Base-by-base conservation (phyloP, 177 flowering plant genomes). In the Vitis hybrid region DNA sequence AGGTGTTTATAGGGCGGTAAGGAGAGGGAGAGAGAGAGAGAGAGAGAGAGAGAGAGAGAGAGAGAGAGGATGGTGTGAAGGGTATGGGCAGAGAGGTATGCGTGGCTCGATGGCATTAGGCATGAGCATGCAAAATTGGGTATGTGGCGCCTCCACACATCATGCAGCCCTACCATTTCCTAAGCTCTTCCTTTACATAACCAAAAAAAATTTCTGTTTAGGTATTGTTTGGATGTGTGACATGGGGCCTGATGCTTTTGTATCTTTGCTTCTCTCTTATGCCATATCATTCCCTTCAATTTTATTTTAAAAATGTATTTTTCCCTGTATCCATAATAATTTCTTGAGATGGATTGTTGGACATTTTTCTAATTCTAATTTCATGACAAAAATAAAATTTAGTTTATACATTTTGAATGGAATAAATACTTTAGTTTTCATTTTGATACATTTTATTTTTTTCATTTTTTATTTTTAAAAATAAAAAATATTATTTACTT, bases 21-120 rank as follows among this genome's bases (percentile, higher is more conserved):
- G 52, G 68, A 66, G 32, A 51, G n/a, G 30, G 58, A 58, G 68
- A 66, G 0, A 0, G n/a, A n/a, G 32, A 62, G 27, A 11, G 74
- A 46, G 55, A 53, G 60, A 64, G 62, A 46, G 32, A 62, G 27
- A 11, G 74, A 46, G 55, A 53, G 60, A 64, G 62, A 46, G 18
- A 18, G 18, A 18, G 18, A 18, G 18, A 18, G 60, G 60, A 55
- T 46, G 58, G 12, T 51, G 14, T 14, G 24, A 2, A 11, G 56
- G 83, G 90, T 62, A 80, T 82, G 86, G 87, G 86, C 66, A 52
- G 50, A 51, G 75, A 71, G 32, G 67, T 24, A 63, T 85, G 88
- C 92, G 93, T 88, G 93, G 85, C 92, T 24, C 50, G 68, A 67
- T 65, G 14, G 77, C 56, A 83, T 81, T 84, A 63, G 85, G 80